These are phyloP conservation scores for Periconia digitata DNA, from an alignment of 2,329 filamentous ascomycete genomes.

Conservation along the genomic window DNA sequence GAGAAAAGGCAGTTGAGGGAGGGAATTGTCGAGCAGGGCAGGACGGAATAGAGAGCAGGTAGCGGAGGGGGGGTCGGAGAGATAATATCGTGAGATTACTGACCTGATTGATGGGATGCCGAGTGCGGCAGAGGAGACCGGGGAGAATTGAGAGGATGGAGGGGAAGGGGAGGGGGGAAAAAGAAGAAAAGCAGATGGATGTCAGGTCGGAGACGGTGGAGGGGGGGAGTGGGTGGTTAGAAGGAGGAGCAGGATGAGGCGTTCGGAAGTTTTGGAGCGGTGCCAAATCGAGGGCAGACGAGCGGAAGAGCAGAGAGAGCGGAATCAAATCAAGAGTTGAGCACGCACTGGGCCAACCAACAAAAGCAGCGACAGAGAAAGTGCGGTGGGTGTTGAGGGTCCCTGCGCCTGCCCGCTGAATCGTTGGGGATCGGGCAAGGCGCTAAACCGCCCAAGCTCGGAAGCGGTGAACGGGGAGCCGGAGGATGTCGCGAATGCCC, in stretches of 20 bases:
- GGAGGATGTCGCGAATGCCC: slow-evolving; percentile 10
- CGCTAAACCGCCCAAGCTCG: slow-evolving; percentile 24
- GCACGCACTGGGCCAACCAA: too few species aligned
- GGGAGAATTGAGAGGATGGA: slow-evolving; percentile 17
- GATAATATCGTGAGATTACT: too few species aligned
- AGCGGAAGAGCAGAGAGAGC: too few species aligned
- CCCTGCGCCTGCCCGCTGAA: slow-evolving; percentile 28
- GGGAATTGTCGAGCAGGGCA: slow-evolving; percentile 2
- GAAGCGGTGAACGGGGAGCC: slow-evolving; percentile 38
- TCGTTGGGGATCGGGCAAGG: slow-evolving; percentile 32
- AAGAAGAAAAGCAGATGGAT: slow-evolving; percentile 18
- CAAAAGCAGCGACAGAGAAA: too few species aligned
- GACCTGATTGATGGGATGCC: slow-evolving; percentile 31
- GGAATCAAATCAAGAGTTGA: too few species aligned
- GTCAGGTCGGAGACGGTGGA: slow-evolving; percentile 22
- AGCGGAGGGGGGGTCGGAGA: slow-evolving; percentile 1
- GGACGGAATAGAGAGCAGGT: slow-evolving; percentile 10
- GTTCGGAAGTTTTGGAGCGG: slow-evolving; percentile 35
- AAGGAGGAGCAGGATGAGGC: slow-evolving; percentile 16
- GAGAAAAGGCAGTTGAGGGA: slow-evolving; percentile 22
- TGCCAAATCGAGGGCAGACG: too few species aligned
- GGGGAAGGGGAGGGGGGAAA: slow-evolving; percentile 27
- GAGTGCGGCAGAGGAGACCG: slow-evolving; percentile 18
- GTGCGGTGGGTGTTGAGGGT: slow-evolving; percentile 39
- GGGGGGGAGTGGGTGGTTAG: slow-evolving; percentile 27